Base-by-base conservation (phyloP, 169 alveolate genomes). In the Haemoproteus tartakovskyi region DNA sequence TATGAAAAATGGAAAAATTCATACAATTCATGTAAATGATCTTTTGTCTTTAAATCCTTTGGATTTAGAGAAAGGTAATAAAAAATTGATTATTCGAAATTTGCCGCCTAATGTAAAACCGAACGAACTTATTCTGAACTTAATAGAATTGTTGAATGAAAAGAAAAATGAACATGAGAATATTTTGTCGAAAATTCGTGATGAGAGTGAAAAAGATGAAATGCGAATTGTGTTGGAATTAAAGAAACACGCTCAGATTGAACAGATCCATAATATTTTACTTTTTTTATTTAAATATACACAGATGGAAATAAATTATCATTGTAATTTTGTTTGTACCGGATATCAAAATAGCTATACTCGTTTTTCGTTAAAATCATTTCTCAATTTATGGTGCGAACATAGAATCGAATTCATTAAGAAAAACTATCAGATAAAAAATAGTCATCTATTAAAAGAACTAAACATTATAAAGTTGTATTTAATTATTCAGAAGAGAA, bases 41-140 rank as follows among this genome's bases (percentile, higher is more conserved):
- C 21, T 67, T 22, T 1, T 41, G 1, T 27, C 41, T 6, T 26
- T 67, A 67, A 24, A 67, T 8, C 1, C 54, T 21, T 27, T 45
- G 2, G 74, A 43, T 26, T 5, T 16, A 0, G 70, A 59, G 21
- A 86, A 62, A 51, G 41, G 56, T n/a, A 50, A 60, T 30, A 48
- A 54, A 29, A 62, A 56, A 16, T 30, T 79, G 4, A 70, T 79
- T 12, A 60, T 79, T 27, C 60, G 79, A 26, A 81, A 86, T 59
- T 60, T 80, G n/a, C 87, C 90, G 3, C 86, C 79, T 27, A 59
- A 60, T 33, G 83, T 79, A 47, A 86, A 86, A 61, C 79, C 82
- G 52, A 82, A 61, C n/a, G 61, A 63, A 36, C 16, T 54, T 9
- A 50, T 60, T 29, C 81, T 41, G 45, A 59, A 37, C 45, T 60